Evolutionary conservation across 441 rosid genomes (phyloP).

Genomic region (Omphalea diandra): DNA sequence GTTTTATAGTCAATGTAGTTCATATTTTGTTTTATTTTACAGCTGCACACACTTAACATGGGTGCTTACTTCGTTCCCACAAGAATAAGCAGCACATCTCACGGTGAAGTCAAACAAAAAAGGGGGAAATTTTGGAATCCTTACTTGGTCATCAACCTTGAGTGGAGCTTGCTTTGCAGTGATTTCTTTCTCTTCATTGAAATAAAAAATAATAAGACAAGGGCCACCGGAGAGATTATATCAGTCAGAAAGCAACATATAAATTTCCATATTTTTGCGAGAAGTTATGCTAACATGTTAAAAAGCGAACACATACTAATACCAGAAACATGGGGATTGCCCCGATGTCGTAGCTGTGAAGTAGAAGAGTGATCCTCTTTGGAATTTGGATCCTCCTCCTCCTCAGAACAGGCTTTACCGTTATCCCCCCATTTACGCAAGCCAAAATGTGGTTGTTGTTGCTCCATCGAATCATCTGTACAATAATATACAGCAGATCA

Average conservation of each 20-base stretch:
- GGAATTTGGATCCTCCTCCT: conserved; percentile 32
- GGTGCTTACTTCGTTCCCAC: not conserved
- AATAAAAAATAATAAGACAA: conserved; percentile 21
- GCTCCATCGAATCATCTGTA: conserved; percentile 47
- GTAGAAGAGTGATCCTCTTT: conserved; percentile 35
- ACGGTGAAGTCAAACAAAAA: not conserved
- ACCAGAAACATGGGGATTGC: conserved; percentile 49
- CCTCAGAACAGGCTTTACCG: conserved; percentile 27
- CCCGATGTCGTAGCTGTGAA: conserved; percentile 30
- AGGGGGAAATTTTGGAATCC: conserved; percentile 8
- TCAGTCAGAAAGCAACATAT: not conserved
- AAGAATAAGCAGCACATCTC: not conserved
- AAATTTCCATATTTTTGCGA: not conserved
- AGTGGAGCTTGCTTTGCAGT: conserved; percentile 24
- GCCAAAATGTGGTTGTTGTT: conserved; percentile 50
- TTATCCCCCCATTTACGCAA: conserved; percentile 70
- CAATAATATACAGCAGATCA: conserved; percentile 21
- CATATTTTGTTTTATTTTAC: too few relatives aligned
- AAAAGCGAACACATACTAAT: too few relatives aligned
- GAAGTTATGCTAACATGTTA: not conserved
- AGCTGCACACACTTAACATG: too few relatives aligned
- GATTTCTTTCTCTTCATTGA: conserved; percentile 36
- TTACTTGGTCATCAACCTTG: conserved; percentile 48
- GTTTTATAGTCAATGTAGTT: too few relatives aligned
- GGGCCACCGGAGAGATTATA: conserved; percentile 18